Conservation (phyloP, 2,329 filamentous ascomycete species). For the Scedosporium boydii region DNA sequence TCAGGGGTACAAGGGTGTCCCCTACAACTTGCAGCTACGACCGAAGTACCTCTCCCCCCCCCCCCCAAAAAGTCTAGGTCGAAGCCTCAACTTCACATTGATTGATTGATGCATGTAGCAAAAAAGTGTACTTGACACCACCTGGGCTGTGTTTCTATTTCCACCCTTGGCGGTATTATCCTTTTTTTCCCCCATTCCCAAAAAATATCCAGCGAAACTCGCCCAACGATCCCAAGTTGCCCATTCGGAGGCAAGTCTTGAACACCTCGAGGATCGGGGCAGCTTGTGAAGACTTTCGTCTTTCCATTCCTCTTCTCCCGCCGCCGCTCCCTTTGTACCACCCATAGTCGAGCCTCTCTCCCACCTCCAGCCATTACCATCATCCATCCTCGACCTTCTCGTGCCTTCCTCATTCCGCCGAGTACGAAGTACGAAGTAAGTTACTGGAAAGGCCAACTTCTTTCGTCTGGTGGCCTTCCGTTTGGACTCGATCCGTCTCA, state of each 20-base stretch:
- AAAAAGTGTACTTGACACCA: neutral
- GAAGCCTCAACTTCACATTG: neutral
- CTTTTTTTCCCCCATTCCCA: neutral
- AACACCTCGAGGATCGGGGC: constrained; percentile 1
- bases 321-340: neutral
- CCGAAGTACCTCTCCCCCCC: neutral
- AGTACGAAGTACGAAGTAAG: neutral
- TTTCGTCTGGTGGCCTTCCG: neutral
- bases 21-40: too few relatives aligned
- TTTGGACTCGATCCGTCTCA: neutral
- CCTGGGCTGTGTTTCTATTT: neutral
- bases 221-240: neutral
- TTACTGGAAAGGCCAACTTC: neutral
- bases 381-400: neutral
- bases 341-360: neutral
- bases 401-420: neutral
- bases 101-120: neutral
- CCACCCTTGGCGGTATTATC: constrained; percentile 1
- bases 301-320: neutral
- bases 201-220: neutral
- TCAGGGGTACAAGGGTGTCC: too few relatives aligned
- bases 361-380: neutral
- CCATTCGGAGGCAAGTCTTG: neutral
- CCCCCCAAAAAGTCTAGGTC: neutral
- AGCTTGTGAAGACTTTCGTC: neutral